Conservation (phyloP, 2,329 filamentous ascomycete genomes). For the Aspergillus ruber region DNA sequence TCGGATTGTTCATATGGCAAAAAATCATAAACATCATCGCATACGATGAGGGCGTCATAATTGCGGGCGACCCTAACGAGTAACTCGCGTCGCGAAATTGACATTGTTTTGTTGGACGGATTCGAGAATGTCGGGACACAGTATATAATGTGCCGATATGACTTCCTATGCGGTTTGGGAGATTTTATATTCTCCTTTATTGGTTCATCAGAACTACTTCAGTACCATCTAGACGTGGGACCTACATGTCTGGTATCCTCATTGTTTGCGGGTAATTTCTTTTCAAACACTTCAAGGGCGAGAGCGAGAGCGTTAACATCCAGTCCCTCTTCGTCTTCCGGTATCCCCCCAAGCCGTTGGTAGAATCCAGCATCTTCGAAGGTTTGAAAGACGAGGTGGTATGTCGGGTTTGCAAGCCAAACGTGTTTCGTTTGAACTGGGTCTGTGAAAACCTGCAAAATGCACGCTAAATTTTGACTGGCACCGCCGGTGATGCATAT, state of each 20-base stretch:
- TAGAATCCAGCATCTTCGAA: constrained; percentile 72
- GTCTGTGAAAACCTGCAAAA: constrained; percentile 73
- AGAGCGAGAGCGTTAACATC: constrained; percentile 55
- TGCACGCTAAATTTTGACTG: constrained; percentile 67
- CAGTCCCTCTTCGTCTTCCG: constrained; percentile 70
- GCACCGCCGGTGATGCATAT: constrained; percentile 79
- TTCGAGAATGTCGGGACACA: constrained; percentile 84
- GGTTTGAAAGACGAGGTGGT: constrained; percentile 70
- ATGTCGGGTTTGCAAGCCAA: constrained; percentile 73
- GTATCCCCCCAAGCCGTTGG: constrained; percentile 58
- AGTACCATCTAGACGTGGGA: background rate
- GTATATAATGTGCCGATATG: constrained; percentile 85
- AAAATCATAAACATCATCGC: constrained; percentile 92
- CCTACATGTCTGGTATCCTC: background rate
- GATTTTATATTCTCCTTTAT: constrained; percentile 51
- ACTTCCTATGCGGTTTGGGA: constrained; percentile 58
- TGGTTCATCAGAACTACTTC: too few relatives aligned
- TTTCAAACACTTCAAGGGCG: constrained; percentile 44
- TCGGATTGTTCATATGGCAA: constrained; percentile 62
- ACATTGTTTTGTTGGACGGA: constrained; percentile 78
- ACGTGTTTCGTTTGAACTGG: constrained; percentile 63
- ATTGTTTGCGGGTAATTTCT: background rate
- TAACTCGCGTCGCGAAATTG: constrained; percentile 56
- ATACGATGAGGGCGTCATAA: constrained; percentile 74
- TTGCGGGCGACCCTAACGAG: constrained; percentile 71